Conservation (phyloP, 305 asterid species). For the Fraxinus xanthoxyloides region DNA sequence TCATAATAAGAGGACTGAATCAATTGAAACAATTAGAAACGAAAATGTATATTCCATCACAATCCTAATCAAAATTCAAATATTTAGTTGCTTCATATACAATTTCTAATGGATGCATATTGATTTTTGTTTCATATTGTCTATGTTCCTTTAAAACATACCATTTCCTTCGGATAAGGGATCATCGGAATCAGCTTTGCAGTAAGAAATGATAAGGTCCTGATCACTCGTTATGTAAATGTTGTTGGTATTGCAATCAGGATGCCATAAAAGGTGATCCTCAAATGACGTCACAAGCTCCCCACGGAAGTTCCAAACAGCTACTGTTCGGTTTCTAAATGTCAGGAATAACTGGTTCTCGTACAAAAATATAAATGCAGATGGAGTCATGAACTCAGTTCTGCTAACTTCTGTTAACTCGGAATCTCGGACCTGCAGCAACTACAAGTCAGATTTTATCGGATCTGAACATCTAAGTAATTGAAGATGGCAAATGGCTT, state of each 20-base stretch:
- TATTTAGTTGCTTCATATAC: neutral
- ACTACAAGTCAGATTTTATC: conserved; percentile 22
- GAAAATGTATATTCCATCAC: neutral
- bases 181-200: conserved; percentile 81
- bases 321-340: conserved; percentile 88
- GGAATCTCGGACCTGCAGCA: conserved; percentile 71
- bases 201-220: conserved; percentile 89
- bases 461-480: neutral
- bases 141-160: conserved; percentile 26
- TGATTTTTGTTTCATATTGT: neutral
- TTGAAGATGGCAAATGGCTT: conserved; percentile 21
- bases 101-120: neutral
- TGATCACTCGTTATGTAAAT: conserved; percentile 95
- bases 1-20: neutral
- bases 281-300: conserved; percentile 96
- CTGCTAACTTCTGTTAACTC: conserved; percentile 91
- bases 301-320: conserved; percentile 98
- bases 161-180: conserved; percentile 78
- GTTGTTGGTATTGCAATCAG: conserved; percentile 97
- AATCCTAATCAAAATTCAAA: neutral
- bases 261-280: conserved; percentile 92
- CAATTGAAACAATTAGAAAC: neutral
- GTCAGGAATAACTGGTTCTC: conserved; percentile 93
- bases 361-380: conserved; percentile 89
- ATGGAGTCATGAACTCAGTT: conserved; percentile 94